Base-by-base conservation (phyloP, 2,329 filamentous ascomycete genomes). In the Ramularia collo-cygni region DNA sequence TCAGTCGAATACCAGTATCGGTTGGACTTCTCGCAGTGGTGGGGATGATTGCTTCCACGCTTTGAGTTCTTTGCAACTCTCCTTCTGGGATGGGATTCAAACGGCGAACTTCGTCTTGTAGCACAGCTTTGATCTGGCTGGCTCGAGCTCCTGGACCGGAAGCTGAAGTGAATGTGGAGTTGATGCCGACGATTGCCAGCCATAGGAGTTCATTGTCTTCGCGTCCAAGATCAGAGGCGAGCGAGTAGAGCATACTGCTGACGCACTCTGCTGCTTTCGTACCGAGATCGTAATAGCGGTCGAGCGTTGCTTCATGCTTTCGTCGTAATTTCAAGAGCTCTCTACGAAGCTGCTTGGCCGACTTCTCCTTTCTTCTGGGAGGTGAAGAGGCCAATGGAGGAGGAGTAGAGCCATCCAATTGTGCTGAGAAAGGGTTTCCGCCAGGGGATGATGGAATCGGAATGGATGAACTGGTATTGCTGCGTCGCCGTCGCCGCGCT, bases 121-220 rank as follows among this genome's bases (percentile, higher is more conserved):
- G 67, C 4, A 95, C 75, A 49, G 90, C 83, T 28, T 88, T 82
- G 60, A 95, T 85, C 39, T 84, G 79, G 43, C 81, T 49, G 66
- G 79, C 46, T 61, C 84, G 82, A 19, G 92, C 73, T 16, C 87
- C 87, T 9, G 85, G 82, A 31, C 85, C 40, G 27, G 50, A 53
- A 2, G 56, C 55, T 7, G 51, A 94, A 1, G 95, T 74, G 60
- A 95, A 89, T 64, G 94, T 81, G 12, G 88, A 94, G n/a, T 85
- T 88, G 26, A 95, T 86, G 4, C 92, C 92, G 17, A 98, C 86
- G 56, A 96, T 95, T 4, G 88, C 81, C 43, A 95, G 75, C 92
- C 92, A 98, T 10, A 98, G 72, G 15, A 96, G 72, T 55, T 98
- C 89, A 55, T 96, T 98, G 62, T 96, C 90, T 70, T 96, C 92